Percentiles rank a stretch among this genome's conserved stretches.
Evolutionary conservation across 2,329 filamentous ascomycete species (phyloP).

Genomic region (Pseudocercospora macadamiae): DNA sequence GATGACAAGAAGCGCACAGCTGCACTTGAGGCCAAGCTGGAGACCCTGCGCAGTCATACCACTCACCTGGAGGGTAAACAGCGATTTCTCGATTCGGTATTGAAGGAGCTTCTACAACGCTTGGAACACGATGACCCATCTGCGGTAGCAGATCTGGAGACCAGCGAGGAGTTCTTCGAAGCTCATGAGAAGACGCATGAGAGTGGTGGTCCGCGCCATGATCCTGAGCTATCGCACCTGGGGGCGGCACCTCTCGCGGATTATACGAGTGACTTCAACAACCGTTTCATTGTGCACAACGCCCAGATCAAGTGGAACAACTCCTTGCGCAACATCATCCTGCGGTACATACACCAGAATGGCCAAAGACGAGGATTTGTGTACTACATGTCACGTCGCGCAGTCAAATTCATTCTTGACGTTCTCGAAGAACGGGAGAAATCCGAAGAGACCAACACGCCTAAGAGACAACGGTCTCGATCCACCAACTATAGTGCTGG

Average conservation of each 20-base stretch:
- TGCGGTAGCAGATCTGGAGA: conserved; percentile 47
- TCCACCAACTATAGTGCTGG: conserved; percentile 33
- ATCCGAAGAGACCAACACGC: conserved; percentile 53
- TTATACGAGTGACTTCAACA: conserved; percentile 93
- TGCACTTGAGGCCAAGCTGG: conserved; percentile 60
- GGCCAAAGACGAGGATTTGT: conserved; percentile 94
- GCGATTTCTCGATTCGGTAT: conserved; percentile 61
- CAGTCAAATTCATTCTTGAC: conserved; percentile 96
- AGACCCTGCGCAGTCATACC: conserved; percentile 59
- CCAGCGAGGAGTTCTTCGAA: conserved; percentile 50
- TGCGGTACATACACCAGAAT: conserved; percentile 96
- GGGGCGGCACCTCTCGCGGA: conserved; percentile 74
- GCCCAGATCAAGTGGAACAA: conserved; percentile 99
- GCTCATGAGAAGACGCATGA: conserved; percentile 46
- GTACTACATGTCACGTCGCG: conserved; percentile 93
- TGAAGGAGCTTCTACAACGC: conserved; percentile 60
- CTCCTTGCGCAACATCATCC: conserved; percentile 87
- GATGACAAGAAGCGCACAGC: conserved; percentile 46
- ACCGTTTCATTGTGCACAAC: conserved; percentile 97
- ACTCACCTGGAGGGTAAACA: conserved; percentile 61
- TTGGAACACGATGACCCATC: conserved; percentile 61
- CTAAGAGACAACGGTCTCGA: conserved; percentile 31
- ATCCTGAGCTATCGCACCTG: conserved; percentile 57
- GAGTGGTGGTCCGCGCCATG: conserved; percentile 40
- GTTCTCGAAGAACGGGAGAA: conserved; percentile 94